Evolutionary conservation across 257 asterid genomes (phyloP).

Genomic region (Linderniella brevidens): DNA sequence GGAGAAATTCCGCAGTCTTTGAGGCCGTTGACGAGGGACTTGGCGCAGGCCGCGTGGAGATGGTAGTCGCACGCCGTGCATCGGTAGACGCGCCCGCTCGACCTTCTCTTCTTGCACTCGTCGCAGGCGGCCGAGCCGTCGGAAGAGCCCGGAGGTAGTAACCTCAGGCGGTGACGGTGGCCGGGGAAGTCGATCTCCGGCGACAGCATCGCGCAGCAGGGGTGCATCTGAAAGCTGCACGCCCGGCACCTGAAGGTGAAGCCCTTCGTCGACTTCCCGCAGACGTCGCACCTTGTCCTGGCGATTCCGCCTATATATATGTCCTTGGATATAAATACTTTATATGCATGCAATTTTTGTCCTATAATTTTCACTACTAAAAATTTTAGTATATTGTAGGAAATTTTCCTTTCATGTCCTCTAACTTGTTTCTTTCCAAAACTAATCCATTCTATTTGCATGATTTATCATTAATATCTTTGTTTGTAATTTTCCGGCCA

Average conservation of each 20-base stretch:
- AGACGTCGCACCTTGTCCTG: slow-evolving; percentile 61
- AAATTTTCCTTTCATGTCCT: no score
- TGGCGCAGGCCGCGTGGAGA: slow-evolving; percentile 67
- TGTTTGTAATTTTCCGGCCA: no score
- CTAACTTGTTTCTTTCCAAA: no score
- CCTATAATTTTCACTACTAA: no score
- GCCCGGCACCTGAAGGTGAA: slow-evolving; percentile 64
- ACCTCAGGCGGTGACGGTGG: slow-evolving; percentile 38
- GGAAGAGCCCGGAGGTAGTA: slow-evolving; percentile 20
- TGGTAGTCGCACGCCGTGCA: slow-evolving; percentile 57
- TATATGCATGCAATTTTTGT: no score
- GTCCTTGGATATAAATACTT: neutral
- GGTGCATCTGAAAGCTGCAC: slow-evolving; percentile 86
- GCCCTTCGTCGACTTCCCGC: slow-evolving; percentile 53
- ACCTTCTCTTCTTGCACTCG: slow-evolving; percentile 43
- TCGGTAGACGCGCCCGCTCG: slow-evolving; percentile 41
- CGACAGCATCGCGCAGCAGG: slow-evolving; percentile 71
- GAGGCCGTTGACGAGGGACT: slow-evolving; percentile 52
- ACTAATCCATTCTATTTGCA: no score
- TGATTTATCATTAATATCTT: no score
- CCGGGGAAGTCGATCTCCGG: slow-evolving; percentile 20
- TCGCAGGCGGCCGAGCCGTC: slow-evolving; percentile 18
- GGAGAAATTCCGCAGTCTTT: slow-evolving; percentile 29
- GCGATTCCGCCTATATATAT: slow-evolving; percentile 27
- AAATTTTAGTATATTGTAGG: no score